A percentile compares a stretch with the other conserved stretches of the same genome.
These are phyloP conservation scores for Lipomyces oligophaga DNA, from an alignment of 805 yeast species.

Conservation along the genomic window DNA sequence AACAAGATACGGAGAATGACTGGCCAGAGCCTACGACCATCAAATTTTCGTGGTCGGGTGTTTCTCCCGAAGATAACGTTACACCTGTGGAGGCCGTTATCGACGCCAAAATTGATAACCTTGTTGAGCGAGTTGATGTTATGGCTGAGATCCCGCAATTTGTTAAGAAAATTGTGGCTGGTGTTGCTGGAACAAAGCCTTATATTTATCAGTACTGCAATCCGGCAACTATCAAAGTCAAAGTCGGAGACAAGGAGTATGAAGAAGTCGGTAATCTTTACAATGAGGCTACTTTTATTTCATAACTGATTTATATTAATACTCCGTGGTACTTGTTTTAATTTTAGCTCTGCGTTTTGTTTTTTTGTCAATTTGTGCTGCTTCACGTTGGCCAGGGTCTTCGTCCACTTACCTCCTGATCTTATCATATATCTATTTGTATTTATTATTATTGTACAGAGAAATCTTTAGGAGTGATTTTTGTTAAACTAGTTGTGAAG, in stretches of 20 bases:
- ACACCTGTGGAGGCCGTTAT: constrained; percentile 35
- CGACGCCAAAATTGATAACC: constrained; percentile 54
- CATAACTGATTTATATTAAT: constrained; percentile 29
- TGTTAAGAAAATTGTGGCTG: constrained; percentile 87
- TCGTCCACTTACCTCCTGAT: not conserved
- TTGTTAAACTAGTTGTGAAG: too few relatives aligned
- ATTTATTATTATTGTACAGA: not conserved
- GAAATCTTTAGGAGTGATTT: too few relatives aligned
- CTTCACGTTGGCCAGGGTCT: not conserved
- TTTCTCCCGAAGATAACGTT: constrained; percentile 46
- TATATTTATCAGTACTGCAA: constrained; percentile 89
- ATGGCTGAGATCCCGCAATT: constrained; percentile 95
- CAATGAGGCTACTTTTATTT: constrained; percentile 78
- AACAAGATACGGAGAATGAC: constrained; percentile 69
- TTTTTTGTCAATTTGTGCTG: not conserved
- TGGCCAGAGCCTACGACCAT: constrained; percentile 84
- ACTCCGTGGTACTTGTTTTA: not conserved
- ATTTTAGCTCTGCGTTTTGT: not conserved
- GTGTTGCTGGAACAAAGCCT: constrained; percentile 96
- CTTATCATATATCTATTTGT: not conserved
- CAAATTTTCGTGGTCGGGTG: constrained; percentile 54
- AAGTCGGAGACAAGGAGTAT: constrained; percentile 42
- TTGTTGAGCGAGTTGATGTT: constrained; percentile 91
- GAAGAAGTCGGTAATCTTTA: constrained; percentile 63
- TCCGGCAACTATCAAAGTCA: constrained; percentile 48